Evolutionary conservation across 371 early-diverging fungal genomes (phyloP).

Genomic region (Vairimorpha apis): DNA sequence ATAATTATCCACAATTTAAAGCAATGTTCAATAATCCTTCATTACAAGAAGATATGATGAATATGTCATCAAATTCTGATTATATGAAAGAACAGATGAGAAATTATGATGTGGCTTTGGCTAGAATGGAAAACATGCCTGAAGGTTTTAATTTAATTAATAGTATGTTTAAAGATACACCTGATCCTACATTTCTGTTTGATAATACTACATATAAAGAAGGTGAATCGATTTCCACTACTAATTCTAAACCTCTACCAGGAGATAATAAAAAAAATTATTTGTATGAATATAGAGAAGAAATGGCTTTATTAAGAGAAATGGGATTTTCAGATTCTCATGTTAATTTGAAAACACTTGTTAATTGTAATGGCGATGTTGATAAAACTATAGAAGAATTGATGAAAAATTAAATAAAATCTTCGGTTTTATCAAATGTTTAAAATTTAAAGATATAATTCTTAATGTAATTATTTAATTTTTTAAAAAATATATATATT

Average conservation of each 20-base stretch:
- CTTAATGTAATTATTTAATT: too few species aligned
- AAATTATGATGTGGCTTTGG: constrained; percentile 63
- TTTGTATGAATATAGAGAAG: constrained; percentile 65
- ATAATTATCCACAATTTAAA: constrained; percentile 53
- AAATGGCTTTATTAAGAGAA: constrained; percentile 70
- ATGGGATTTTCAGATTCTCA: constrained; percentile 73
- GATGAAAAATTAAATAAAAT: too few species aligned
- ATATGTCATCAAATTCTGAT: constrained; percentile 58
- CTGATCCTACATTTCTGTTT: constrained; percentile 47
- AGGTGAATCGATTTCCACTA: constrained; percentile 34
- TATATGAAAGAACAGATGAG: constrained; percentile 62
- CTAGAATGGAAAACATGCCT: constrained; percentile 63
- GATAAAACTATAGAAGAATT: constrained; percentile 52
- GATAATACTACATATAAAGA: constrained; percentile 32
- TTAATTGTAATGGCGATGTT: constrained; percentile 71
- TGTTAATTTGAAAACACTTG: constrained; percentile 69
- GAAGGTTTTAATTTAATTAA: constrained; percentile 63
- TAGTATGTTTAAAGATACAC: constrained; percentile 60
- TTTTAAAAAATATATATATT: too few species aligned
- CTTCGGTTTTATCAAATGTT: too few species aligned
- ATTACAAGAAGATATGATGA: constrained; percentile 61
- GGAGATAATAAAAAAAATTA: constrained; percentile 47
- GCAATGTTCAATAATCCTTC: constrained; percentile 58
- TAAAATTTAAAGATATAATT: too few species aligned
- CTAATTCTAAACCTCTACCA: constrained; percentile 42